Base-by-base conservation (phyloP, 768 basidiomycete species). In the Porphyrellus cyaneotinctus region DNA sequence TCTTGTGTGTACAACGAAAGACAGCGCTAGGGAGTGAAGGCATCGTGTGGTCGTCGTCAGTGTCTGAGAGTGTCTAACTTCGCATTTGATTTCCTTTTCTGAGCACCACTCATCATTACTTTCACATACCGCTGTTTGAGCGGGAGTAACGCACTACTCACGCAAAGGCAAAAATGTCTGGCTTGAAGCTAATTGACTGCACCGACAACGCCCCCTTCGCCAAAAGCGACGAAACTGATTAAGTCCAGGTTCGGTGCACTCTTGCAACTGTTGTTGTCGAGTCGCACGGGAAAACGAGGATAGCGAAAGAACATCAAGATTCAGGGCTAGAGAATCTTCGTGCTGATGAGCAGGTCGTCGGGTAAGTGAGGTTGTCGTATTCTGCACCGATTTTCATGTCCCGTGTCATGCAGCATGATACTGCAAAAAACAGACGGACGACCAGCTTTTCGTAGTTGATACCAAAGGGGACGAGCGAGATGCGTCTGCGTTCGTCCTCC, bases 291-390 rank as follows among this genome's bases (percentile, higher is more conserved):
- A n/a, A 95, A 95, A 68, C 83, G 81, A 51, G 83, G 93, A 43
- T 95, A 94, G 94, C 72, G 94, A 66, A 95, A 97, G 74, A 91
- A 97, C 69, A 85, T 95, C 47, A 84, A 95, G 65, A 79, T 95
- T 45, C 80, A 82, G 84, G 82, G 3, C 63, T 95, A 56, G 93
- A 95, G 68, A 79, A 74, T 52, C 72, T 89, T 54, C 75, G 93
- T 49, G 80, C 79, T n/a, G 90, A 95, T 65, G 92, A 95, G 65
- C 75, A 89, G 49, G 78, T 84, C 6, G 80, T 79, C 56, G 92
- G 92, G 91, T 92, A 62, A 56, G 82, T 68, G 15, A 39, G 11
- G 5, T 13, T 3, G 0, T 32, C n/a, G 1, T 1, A 15, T 39
- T 23, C 22, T 3, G 10, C 15, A 15, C 28, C 6, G 13, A 15